Evolutionary conservation across 805 yeast species (phyloP), one percentile per base, ranked within the genome.

Genomic region (Metschnikowia hibisci): DNA sequence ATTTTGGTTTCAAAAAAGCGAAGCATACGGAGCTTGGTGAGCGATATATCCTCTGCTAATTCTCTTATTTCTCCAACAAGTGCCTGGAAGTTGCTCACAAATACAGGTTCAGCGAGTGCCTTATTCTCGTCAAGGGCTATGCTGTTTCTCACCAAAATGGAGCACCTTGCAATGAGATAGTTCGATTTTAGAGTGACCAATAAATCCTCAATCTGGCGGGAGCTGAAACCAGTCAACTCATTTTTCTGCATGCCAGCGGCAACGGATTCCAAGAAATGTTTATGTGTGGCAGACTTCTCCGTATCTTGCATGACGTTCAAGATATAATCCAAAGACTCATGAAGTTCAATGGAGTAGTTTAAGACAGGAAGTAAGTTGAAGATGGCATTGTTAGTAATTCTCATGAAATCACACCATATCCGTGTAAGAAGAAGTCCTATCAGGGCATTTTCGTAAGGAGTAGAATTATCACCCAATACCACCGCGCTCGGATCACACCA

Each of bases 401-500:
- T 42, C n/a, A 70, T 45, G n/a, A 64, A 28, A 26, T 66, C 70
- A 32, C 50, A 47, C 74, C 74, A 70, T 6, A 68, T 26, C 29
- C 50, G 54, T 39, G 70, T 59, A 12, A 64, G 44, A 36, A 66
- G 66, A 5, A 63, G 33, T 32, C 63, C 55, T 6, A 67, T 34
- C 12, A 58, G 58, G 12, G 51, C 47, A 14, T 52, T 43, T 30
- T 55, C 56, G 33, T 48, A 51, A 14, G 47, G 50, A 1, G 55
- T 36, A 6, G 46, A 55, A 13, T 51, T 40, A 7, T 45, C 57
- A 16, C 43, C 40, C 34, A 63, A 50, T 2, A 27, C 33, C 1
- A 69, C 54, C 14, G 47, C 51, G 6, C 57, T 50, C 0, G 74
- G 74, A 42, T 66, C 64, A 28, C 57, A 57, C 73, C 73, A 69